phyloP scores from a whole-genome alignment of 257 asterid species.

The Solanum virginianum region DNA sequence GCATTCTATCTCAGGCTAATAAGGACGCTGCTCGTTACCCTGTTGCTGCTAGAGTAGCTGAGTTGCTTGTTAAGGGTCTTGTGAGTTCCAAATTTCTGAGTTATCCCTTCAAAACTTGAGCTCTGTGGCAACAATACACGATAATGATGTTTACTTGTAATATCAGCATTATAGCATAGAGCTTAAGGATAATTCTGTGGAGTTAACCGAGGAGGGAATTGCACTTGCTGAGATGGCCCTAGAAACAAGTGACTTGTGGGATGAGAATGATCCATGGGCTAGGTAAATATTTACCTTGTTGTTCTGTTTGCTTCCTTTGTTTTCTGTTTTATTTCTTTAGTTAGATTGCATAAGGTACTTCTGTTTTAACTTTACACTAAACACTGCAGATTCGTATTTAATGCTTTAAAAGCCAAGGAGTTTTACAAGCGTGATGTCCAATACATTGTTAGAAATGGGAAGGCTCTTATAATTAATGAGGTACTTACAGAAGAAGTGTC shows the following conservation, averaged over 20 bases:
- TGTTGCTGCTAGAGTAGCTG: conserved; percentile 94
- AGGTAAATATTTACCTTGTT: conserved; percentile 35
- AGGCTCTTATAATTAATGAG: conserved; percentile 92
- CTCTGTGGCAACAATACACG: background rate
- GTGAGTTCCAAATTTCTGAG: conserved; percentile 30
- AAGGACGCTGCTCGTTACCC: conserved; percentile 89
- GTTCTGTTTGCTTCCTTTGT: background rate
- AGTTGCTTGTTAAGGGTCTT: conserved; percentile 54
- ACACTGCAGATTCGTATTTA: conserved; percentile 66
- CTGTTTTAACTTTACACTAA: background rate
- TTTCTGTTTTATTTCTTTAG: background rate
- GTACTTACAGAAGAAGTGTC: conserved; percentile 18
- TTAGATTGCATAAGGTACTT: background rate
- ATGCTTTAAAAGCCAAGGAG: conserved; percentile 92
- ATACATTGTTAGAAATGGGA: conserved; percentile 79
- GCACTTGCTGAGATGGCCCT: conserved; percentile 86
- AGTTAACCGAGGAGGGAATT: conserved; percentile 93
- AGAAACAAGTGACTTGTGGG: conserved; percentile 92
- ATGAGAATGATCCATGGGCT: conserved; percentile 99
- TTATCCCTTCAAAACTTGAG: background rate
- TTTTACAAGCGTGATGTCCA: conserved; percentile 88
- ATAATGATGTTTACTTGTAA: conserved; percentile 3
- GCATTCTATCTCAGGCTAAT: conserved; percentile 42
- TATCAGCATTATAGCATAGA: conserved; percentile 82
- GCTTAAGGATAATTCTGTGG: conserved; percentile 89